Evolutionary conservation across 805 yeast species (phyloP).

Genomic region (Scheffersomyces coipomensis): DNA sequence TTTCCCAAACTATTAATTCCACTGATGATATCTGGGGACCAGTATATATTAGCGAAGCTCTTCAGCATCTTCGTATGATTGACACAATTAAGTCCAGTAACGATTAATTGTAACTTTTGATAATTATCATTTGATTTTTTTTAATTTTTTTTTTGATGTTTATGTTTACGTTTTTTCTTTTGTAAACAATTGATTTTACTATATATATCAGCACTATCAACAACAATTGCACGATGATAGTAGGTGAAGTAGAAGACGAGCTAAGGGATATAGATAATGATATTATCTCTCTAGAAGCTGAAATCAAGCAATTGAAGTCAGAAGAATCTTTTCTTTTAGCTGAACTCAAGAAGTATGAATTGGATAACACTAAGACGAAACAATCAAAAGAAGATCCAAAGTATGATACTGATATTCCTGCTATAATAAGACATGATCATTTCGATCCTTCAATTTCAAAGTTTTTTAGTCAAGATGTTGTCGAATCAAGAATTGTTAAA

Average conservation of each 20-base stretch:
- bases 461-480: slow-evolving; percentile 12
- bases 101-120: slow-evolving; percentile 1
- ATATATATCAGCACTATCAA: too few species aligned
- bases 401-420: slow-evolving; percentile 9
- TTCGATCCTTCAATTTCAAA: slow-evolving; percentile 28
- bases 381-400: not conserved
- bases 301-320: slow-evolving; percentile 9
- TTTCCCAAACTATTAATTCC: slow-evolving; percentile 30
- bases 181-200: too few species aligned
- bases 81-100: too few species aligned
- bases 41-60: slow-evolving; percentile 34
- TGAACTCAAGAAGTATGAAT: slow-evolving; percentile 1
- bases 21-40: slow-evolving; percentile 41
- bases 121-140: too few species aligned
- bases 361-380: not conserved
- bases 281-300: slow-evolving; percentile 15
- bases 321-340: not conserved
- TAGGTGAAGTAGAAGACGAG: slow-evolving; percentile 9
- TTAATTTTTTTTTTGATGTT: too few species aligned
- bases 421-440: slow-evolving; percentile 22
- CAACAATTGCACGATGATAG: not conserved
- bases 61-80: not conserved
- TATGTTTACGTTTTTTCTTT: too few species aligned
- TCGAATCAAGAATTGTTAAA: not conserved
- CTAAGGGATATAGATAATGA: slow-evolving; percentile 17